Conservation (phyloP, 2,329 filamentous ascomycete species). For the Teratosphaeria pseudoeucalypti region DNA sequence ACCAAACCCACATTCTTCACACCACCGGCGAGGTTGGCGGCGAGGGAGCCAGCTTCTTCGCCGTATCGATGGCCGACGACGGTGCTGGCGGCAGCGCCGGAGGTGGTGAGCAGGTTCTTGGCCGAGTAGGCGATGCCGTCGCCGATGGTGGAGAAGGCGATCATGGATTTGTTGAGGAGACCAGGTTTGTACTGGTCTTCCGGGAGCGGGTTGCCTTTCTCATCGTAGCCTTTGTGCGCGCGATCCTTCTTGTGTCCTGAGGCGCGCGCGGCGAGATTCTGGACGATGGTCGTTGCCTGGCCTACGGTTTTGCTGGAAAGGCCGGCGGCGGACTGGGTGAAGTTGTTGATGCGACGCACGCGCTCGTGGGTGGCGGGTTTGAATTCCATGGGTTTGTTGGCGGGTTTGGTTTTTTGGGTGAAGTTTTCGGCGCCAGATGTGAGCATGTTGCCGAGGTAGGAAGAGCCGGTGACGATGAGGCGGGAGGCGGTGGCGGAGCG, state of each 20-base stretch:
- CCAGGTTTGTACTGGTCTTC: constrained; percentile 67
- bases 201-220: constrained; percentile 52
- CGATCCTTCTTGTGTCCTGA: constrained; percentile 49
- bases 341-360: constrained; percentile 80
- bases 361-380: constrained; percentile 72
- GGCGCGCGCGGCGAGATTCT: constrained; percentile 75
- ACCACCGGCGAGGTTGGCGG: constrained; percentile 65
- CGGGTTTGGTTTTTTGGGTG: constrained; percentile 68
- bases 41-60: constrained; percentile 68
- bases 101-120: constrained; percentile 62
- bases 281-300: constrained; percentile 69
- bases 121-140: constrained; percentile 88
- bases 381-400: constrained; percentile 75
- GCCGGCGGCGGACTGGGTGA: constrained; percentile 68
- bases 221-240: constrained; percentile 52
- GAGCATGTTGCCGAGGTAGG: constrained; percentile 67
- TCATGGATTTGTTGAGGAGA: constrained; percentile 87
- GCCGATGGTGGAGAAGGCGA: constrained; percentile 88
- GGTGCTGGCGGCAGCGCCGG: constrained; percentile 68
- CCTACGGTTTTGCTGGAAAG: constrained; percentile 80
- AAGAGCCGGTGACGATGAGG: constrained; percentile 79
- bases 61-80: constrained; percentile 89
- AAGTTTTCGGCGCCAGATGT: constrained; percentile 70
- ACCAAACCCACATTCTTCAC: constrained; percentile 95
- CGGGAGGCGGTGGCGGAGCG: constrained; percentile 81